These are phyloP conservation scores for Phytomonas francai DNA, from an alignment of 208 protist species.

Conservation along the genomic window DNA sequence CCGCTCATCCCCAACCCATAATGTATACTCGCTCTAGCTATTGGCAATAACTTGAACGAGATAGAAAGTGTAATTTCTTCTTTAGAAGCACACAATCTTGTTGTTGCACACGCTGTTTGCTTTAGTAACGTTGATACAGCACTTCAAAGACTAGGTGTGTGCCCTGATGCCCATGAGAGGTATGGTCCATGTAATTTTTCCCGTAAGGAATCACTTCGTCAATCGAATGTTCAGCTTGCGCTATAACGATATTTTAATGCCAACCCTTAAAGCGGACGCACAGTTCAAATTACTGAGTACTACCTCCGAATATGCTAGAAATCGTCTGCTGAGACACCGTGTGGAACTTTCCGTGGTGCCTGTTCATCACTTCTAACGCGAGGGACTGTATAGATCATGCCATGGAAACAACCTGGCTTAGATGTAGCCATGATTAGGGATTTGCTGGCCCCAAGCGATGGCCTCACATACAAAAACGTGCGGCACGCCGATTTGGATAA, in stretches of 20 bases:
- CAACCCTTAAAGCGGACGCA: conserved; percentile 47
- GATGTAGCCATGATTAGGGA: neutral
- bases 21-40: conserved; percentile 87
- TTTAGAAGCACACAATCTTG: conserved; percentile 76
- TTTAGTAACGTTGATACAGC: conserved; percentile 61
- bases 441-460: conserved; percentile 23
- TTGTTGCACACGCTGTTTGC: conserved; percentile 87
- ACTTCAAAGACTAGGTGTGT: conserved; percentile 22
- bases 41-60: conserved; percentile 92
- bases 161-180: conserved; percentile 27
- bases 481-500: conserved; percentile 29
- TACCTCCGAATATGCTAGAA: conserved; percentile 28
- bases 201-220: conserved; percentile 38
- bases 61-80: conserved; percentile 94
- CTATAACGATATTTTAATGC: conserved; percentile 76
- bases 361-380: neutral
- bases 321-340: conserved; percentile 19
- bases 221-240: conserved; percentile 89
- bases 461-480: conserved; percentile 39
- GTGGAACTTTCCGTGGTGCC: conserved; percentile 1
- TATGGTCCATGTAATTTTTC: conserved; percentile 17
- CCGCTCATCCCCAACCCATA: conserved; percentile 89
- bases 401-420: neutral
- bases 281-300: conserved; percentile 39
- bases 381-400: neutral